A percentile compares a stretch with the other conserved stretches of the same genome.
These are phyloP conservation scores for Noccaea caerulescens DNA, from an alignment of 345 rosid species.

Conservation along the genomic window DNA sequence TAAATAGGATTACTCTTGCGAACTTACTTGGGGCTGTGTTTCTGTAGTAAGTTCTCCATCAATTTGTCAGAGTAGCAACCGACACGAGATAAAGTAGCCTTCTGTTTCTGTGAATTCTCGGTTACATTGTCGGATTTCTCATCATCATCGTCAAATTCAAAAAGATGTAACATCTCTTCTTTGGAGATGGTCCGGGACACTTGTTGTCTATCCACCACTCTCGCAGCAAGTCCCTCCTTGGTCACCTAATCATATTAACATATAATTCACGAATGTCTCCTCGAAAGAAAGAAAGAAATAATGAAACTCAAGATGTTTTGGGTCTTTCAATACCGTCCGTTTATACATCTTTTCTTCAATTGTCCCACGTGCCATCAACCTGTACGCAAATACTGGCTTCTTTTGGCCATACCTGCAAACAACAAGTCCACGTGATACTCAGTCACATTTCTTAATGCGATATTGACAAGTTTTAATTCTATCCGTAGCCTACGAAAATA, in stretches of 20 bases:
- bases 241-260: slow-evolving; percentile 70
- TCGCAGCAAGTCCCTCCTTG: slow-evolving; percentile 99
- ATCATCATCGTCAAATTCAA: slow-evolving; percentile 95
- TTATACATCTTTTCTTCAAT: slow-evolving; percentile 98
- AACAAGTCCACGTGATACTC: slow-evolving; percentile 31
- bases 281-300: neutral
- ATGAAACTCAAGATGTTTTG: slow-evolving; percentile 5
- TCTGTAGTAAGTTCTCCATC: slow-evolving; percentile 80
- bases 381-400: slow-evolving; percentile 96
- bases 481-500: slow-evolving; percentile 36
- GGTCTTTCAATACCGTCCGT: slow-evolving; percentile 75
- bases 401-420: slow-evolving; percentile 88
- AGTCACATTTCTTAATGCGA: slow-evolving; percentile 4
- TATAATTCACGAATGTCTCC: slow-evolving; percentile 23
- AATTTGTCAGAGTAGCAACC: slow-evolving; percentile 84
- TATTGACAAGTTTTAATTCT: slow-evolving; percentile 8
- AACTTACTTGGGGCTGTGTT: slow-evolving; percentile 75
- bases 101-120: slow-evolving; percentile 60
- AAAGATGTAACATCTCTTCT: slow-evolving; percentile 99
- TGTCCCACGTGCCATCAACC: slow-evolving; percentile 96
- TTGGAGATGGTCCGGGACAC: slow-evolving; percentile 90
- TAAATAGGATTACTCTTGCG: slow-evolving; percentile 5
- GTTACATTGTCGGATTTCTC: slow-evolving; percentile 63
- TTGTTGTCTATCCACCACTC: slow-evolving; percentile 99
- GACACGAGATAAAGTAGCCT: slow-evolving; percentile 54